Conservation (phyloP, 306 rosid genomes). For the Elaeagnus macrophylla region DNA sequence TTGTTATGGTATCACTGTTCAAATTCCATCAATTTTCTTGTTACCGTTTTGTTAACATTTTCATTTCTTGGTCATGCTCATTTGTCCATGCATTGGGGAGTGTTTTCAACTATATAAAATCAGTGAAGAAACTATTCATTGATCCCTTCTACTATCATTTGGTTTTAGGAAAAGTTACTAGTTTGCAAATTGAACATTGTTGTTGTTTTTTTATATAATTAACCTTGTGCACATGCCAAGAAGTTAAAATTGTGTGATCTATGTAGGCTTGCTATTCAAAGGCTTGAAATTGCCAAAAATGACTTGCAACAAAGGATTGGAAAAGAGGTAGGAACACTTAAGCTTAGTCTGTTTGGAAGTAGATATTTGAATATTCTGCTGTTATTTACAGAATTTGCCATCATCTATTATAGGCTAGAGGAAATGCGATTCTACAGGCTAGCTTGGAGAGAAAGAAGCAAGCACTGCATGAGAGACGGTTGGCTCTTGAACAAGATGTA, state of each 20-base stretch:
- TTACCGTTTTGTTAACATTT: too few relatives aligned
- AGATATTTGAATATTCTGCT: conserved; percentile 8
- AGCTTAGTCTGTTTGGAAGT: conserved; percentile 14
- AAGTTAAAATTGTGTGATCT: conserved; percentile 6
- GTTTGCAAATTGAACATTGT: conserved; percentile 1
- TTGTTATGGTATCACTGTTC: too few relatives aligned
- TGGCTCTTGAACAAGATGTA: conserved; percentile 99
- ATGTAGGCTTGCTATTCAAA: conserved; percentile 87
- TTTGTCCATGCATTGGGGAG: too few relatives aligned
- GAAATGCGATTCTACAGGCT: conserved; percentile 97
- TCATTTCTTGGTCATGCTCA: too few relatives aligned
- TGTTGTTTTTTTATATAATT: background rate
- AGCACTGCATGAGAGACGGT: conserved; percentile 95
- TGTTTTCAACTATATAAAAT: too few relatives aligned
- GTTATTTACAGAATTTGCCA: conserved; percentile 16
- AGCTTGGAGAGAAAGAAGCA: conserved; percentile 99
- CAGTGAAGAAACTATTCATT: too few relatives aligned
- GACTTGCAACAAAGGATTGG: conserved; percentile 92
- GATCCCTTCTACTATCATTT: background rate
- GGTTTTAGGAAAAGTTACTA: conserved; percentile 6
- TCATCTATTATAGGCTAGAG: conserved; percentile 67
- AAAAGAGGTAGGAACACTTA: conserved; percentile 64
- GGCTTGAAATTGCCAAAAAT: conserved; percentile 84
- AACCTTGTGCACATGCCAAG: conserved; percentile 1
- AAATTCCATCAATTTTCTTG: too few relatives aligned